These are phyloP conservation scores for Cryptosporidium sp. DNA, from an alignment of 169 alveolate species.

Conservation along the genomic window DNA sequence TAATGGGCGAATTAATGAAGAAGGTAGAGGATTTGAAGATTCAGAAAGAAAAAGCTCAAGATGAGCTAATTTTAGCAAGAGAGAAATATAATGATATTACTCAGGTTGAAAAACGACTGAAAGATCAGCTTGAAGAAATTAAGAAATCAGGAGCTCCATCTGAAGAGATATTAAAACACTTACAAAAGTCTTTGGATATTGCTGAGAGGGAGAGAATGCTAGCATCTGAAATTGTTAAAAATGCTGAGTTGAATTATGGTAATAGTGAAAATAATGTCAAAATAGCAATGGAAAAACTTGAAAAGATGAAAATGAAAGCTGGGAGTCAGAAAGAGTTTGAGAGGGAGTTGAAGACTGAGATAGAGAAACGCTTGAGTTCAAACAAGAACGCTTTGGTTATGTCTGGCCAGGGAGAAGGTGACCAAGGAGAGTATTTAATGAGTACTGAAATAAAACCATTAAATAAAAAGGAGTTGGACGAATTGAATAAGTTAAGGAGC, in stretches of 20 bases:
- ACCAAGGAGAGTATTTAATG: slow-evolving; percentile 13
- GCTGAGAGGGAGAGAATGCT: slow-evolving; percentile 49
- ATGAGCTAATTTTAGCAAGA: slow-evolving; percentile 44
- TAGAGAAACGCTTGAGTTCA: slow-evolving; percentile 1
- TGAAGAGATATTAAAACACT: slow-evolving; percentile 45
- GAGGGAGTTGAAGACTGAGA: slow-evolving; percentile 22
- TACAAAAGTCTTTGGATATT: slow-evolving; percentile 37
- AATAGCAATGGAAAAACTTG: slow-evolving; percentile 42
- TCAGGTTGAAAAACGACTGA: slow-evolving; percentile 39
- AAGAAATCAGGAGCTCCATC: slow-evolving; percentile 64
- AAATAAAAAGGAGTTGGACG: slow-evolving; percentile 18
- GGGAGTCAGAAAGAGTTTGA: slow-evolving; percentile 30
- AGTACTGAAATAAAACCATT: slow-evolving; percentile 54
- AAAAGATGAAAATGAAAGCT: background rate
- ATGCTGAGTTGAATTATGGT: slow-evolving; percentile 31
- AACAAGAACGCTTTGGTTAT: slow-evolving; percentile 17
- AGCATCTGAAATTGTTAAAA: slow-evolving; percentile 27
- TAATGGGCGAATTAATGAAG: slow-evolving; percentile 38
- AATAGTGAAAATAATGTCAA: slow-evolving; percentile 31
- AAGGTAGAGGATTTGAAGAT: slow-evolving; percentile 50
- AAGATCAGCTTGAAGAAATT: slow-evolving; percentile 35
- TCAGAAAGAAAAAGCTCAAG: slow-evolving; percentile 47
- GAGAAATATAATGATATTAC: slow-evolving; percentile 18
- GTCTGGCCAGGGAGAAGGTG: background rate
- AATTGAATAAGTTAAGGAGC: slow-evolving; percentile 33